Evolutionary conservation across 2,329 filamentous ascomycete species (phyloP), one percentile per base, ranked within the genome.

Genomic region (Stachybotrys chartarum): DNA sequence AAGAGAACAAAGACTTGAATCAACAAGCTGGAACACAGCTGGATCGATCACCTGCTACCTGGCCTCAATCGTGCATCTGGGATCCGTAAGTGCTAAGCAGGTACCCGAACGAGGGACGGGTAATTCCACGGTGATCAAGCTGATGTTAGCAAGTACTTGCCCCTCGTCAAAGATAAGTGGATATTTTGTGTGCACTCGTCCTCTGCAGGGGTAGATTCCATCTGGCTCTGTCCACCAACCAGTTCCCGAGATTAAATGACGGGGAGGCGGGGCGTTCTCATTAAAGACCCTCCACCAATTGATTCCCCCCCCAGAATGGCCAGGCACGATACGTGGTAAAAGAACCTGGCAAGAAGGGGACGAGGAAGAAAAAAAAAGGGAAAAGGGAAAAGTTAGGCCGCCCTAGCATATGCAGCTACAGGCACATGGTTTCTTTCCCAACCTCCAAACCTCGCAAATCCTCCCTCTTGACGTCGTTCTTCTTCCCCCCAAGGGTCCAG

Each of bases 401-500:
- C 50, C 18, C 16, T 47, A 6, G 45, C 45, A 47, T 24, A 24
- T 24, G 24, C 45, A n/a, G 16, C 16, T 47, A n/a, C 45, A 14
- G 35, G 35, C 14, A 6, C 35, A 42, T 42, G 35, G 35, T 14
- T 14, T 55, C 55, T 49, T 50, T 51, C 55, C 35, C 7, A 18
- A 47, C 42, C 44, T 53, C 42, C 30, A 53, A 46, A 35, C 32
- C 30, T 39, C 45, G 8, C 10, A 47, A 47, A 4, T 24, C 24
- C 24, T 24, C 24, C 45, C 45, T 42, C 35, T 46, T 32, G 49
- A 49, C 46, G 24, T 44, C 30, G 30, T 52, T 45, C 53, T 51
- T 56, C 52, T 49, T 58, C 56, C 53, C 56, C 53, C 49, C 39
- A 35, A 42, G 52, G 54, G 56, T 51, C 52, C 45, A 24, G 45